phyloP scores from a whole-genome alignment of 1,284 basidiomycete species.

The Irpex sp. region DNA sequence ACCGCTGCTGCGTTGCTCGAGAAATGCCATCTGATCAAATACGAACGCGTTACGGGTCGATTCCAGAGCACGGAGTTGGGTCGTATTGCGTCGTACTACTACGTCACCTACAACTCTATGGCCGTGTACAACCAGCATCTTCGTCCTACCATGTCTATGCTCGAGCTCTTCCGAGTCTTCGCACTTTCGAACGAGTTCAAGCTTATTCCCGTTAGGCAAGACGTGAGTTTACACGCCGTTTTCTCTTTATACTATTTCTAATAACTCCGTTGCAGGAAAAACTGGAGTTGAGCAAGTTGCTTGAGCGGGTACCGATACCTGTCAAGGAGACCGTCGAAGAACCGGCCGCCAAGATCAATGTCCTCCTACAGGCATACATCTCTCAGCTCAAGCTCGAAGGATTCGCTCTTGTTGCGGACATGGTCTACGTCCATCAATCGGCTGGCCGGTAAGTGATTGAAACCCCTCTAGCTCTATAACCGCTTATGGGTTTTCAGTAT shows the following conservation, averaged over 20 bases:
- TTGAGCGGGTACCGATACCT: slow-evolving; percentile 96
- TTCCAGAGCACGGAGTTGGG: slow-evolving; percentile 94
- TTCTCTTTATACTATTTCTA: slow-evolving; percentile 46
- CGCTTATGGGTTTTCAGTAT: slow-evolving; percentile 53
- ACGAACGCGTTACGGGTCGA: slow-evolving; percentile 85
- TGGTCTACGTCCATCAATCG: slow-evolving; percentile 95
- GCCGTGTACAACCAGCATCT: slow-evolving; percentile 95
- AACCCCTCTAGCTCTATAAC: neutral
- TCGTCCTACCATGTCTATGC: slow-evolving; percentile 79
- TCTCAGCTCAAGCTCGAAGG: slow-evolving; percentile 93
- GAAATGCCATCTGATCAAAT: slow-evolving; percentile 92
- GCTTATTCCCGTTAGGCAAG: slow-evolving; percentile 74
- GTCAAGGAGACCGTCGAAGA: slow-evolving; percentile 98
- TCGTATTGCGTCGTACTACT: slow-evolving; percentile 95
- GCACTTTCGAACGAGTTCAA: slow-evolving; percentile 98
- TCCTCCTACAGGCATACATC: slow-evolving; percentile 93
- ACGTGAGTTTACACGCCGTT: slow-evolving; percentile 19
- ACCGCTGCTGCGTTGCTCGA: slow-evolving; percentile 93
- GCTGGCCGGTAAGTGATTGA: slow-evolving; percentile 67
- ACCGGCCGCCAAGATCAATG: slow-evolving; percentile 96
- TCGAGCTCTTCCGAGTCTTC: slow-evolving; percentile 96
- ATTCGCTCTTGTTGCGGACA: slow-evolving; percentile 96
- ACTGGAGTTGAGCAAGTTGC: slow-evolving; percentile 86
- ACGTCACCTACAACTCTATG: slow-evolving; percentile 97
- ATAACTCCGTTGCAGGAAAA: slow-evolving; percentile 55